These are phyloP conservation scores for Chaetomium fimeti DNA, from an alignment of 495 filamentous ascomycete species.

Conservation along the genomic window DNA sequence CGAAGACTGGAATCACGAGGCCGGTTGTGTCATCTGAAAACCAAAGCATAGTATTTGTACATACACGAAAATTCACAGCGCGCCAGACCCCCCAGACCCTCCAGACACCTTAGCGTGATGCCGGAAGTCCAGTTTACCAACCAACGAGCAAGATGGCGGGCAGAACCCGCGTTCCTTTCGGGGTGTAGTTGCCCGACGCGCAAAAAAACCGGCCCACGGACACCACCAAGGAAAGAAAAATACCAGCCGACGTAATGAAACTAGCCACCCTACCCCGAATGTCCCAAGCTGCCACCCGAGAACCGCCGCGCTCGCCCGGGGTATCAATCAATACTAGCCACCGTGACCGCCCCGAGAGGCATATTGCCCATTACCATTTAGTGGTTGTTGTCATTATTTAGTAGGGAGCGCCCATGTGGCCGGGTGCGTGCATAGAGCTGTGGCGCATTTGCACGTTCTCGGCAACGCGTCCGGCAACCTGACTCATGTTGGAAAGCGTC, in stretches of 20 bases:
- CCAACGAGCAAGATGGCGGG: background rate
- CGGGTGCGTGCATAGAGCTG: constrained; percentile 15
- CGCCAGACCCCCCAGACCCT: background rate
- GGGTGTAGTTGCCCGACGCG: background rate
- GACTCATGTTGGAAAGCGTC: constrained; percentile 57
- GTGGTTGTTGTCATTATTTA: background rate
- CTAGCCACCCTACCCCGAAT: background rate
- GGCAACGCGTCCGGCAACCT: constrained; percentile 30
- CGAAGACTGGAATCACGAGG: too few species aligned
- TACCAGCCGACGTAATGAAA: background rate
- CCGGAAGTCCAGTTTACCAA: background rate
- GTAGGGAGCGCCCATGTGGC: constrained; percentile 19
- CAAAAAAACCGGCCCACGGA: background rate
- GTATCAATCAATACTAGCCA: constrained; percentile 10
- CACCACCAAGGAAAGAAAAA: background rate
- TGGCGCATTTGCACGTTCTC: constrained; percentile 25
- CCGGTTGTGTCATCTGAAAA: constrained; percentile 25
- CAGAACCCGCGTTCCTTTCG: too few species aligned
- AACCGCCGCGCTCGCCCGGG: constrained; percentile 8
- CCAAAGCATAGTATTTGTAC: constrained; percentile 7
- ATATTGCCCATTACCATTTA: background rate
- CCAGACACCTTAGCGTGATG: background rate
- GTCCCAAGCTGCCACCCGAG: background rate
- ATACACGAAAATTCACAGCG: constrained; percentile 4
- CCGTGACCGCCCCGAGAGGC: constrained; percentile 13